Percentiles rank a stretch among this genome's conserved stretches.
Evolutionary conservation across 164 flowering plant species (phyloP).

Genomic region (Dillenia suffruticosa): DNA sequence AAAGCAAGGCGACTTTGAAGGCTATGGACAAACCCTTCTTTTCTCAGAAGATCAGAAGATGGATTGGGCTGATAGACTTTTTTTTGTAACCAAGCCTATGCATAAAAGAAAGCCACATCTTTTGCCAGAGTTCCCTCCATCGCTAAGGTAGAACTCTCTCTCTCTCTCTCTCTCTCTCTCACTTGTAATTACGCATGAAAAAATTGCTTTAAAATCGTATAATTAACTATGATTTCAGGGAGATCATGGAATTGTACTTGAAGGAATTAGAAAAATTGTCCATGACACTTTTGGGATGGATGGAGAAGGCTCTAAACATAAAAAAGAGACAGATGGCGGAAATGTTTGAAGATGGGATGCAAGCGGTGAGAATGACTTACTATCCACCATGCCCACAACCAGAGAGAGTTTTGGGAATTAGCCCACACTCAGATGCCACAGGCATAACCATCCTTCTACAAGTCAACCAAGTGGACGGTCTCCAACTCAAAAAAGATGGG

Average conservation of each 20-base stretch:
- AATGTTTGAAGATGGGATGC: constrained; percentile 34
- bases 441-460: constrained; percentile 39
- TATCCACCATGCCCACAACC: constrained; percentile 48
- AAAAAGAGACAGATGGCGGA: constrained; percentile 18
- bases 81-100: constrained; percentile 12
- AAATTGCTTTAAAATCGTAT: too few species aligned
- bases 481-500: constrained; percentile 33
- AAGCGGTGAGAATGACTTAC: constrained; percentile 31
- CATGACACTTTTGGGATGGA: constrained; percentile 11
- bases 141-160: constrained; percentile 15
- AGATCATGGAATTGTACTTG: constrained; percentile 21
- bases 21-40: constrained; percentile 27
- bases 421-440: constrained; percentile 32
- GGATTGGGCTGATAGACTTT: constrained; percentile 28
- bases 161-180: constrained; percentile 7
- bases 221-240: constrained; percentile 3
- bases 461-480: constrained; percentile 35
- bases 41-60: constrained; percentile 15
- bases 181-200: neutral
- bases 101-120: constrained; percentile 21
- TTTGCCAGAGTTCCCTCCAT: constrained; percentile 22
- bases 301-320: constrained; percentile 22
- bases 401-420: constrained; percentile 31
- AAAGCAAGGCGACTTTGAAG: constrained; percentile 29
- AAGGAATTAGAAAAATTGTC: constrained; percentile 17